These are phyloP conservation scores for Nannochloropsis oceanica DNA, from an alignment of 108 stramenopile species.

Conservation along the genomic window DNA sequence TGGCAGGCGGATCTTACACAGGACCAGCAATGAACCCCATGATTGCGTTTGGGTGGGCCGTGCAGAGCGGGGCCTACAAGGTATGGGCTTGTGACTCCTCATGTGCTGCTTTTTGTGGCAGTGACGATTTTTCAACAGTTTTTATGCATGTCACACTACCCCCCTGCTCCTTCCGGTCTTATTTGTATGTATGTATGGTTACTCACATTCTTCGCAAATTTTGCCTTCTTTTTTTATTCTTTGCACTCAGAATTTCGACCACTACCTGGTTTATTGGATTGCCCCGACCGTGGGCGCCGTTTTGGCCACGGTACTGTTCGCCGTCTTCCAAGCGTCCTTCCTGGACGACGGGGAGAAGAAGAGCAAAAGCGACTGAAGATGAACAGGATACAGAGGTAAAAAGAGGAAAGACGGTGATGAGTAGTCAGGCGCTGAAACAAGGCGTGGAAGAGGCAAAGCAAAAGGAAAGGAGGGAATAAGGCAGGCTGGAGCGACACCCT, in stretches of 20 bases:
- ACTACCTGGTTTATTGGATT: conserved; percentile 22
- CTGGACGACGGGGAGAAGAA: neutral
- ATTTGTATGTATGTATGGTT: neutral
- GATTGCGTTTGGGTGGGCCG: conserved; percentile 22
- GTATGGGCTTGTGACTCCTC: neutral
- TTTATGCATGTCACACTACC: neutral
- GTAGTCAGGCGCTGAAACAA: too few species aligned
- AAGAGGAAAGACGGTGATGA: too few species aligned
- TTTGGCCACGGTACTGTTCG: conserved; percentile 12
- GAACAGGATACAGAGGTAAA: too few species aligned
- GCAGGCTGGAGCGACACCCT: too few species aligned
- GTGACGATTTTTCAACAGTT: neutral
- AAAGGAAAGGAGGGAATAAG: too few species aligned
- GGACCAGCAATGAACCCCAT: conserved; percentile 34
- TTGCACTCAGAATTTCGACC: neutral
- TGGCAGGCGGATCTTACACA: conserved; percentile 3
- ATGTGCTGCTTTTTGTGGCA: neutral
- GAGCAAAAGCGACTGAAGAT: neutral
- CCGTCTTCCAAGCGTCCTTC: neutral
- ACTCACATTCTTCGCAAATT: neutral
- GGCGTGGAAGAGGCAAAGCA: too few species aligned
- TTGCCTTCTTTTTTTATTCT: neutral
- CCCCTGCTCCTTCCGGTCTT: neutral
- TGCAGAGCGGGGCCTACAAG: neutral
- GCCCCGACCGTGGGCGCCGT: conserved; percentile 18